Evolutionary conservation across 2,329 filamentous ascomycete species (phyloP), one percentile per base, ranked within the genome.

Genomic region (Aspergillus glaucus): DNA sequence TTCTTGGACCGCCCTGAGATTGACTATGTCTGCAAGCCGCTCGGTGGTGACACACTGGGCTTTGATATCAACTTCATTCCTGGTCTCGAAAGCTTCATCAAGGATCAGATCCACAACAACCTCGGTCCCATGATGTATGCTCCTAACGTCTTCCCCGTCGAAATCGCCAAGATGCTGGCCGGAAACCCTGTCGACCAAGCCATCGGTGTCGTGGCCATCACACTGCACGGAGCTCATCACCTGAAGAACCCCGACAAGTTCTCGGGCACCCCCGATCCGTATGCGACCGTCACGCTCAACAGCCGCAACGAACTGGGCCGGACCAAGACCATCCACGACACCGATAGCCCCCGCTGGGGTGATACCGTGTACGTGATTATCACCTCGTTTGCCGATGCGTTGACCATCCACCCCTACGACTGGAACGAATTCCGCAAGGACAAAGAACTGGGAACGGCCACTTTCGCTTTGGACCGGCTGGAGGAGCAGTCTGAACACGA

Each of bases 1-100:
- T 98, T 98, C 78, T 72, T 97, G 50, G 90, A 90, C 57, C 82
- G 84, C 28, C 93, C 93, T 9, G 84, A 80, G 1, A 91, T 98
- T 56, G 93, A 98, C 72, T 98, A 97, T 64, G 91, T 95, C 50
- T 96, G 93, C 79, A 98, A 98, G 70, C 93, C 93, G 2, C 80
- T 98, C 12, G 93, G 93, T 59, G 94, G 94, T 52, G 93, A 98
- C 52, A 91, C 81, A 2, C 88, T 98, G 55, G 93, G 93, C 36
- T 96, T 98, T 66, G 93, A 98, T 63, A 97, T 98, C 78, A 97
- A 96, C 74, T 96, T 98, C 71, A 94, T 98, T 58, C 93, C 93
- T 15, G 92, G 92, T 58, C 79, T 98, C 21, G 91, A 97, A 68
- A 80, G 70, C 49, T 98, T 98, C 70, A 98, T 98, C 61, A 84